phyloP scores from a whole-genome alignment of 192 early-diverging fungal species.

The Backusella luteola region DNA sequence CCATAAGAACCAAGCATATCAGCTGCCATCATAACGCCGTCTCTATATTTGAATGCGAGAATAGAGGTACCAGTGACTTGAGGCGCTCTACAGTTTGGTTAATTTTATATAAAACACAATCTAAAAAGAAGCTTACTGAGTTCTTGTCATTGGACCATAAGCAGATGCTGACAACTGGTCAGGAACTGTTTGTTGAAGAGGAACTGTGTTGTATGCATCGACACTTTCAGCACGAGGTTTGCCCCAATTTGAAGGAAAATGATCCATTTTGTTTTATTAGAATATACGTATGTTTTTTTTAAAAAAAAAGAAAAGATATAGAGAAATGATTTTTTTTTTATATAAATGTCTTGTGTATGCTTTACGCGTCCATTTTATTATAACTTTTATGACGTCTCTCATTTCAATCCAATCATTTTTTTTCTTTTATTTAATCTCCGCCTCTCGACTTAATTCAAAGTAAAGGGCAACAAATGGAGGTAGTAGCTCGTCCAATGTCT shows the following conservation, averaged over 20 bases:
- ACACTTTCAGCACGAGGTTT: slow-evolving; percentile 63
- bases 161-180: slow-evolving; percentile 44
- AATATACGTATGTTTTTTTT: not conserved
- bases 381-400: slow-evolving; percentile 3
- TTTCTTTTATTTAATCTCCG: not conserved
- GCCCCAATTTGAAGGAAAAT: slow-evolving; percentile 78
- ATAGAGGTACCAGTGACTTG: slow-evolving; percentile 94
- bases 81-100: slow-evolving; percentile 54
- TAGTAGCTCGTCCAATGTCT: not conserved
- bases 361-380: slow-evolving; percentile 9
- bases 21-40: slow-evolving; percentile 95
- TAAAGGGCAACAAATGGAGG: not conserved
- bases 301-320: not conserved
- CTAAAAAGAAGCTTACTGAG: slow-evolving; percentile 44
- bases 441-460: not conserved
- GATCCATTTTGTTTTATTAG: slow-evolving; percentile 53
- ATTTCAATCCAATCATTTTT: not conserved
- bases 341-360: not conserved
- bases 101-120: not conserved
- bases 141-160: slow-evolving; percentile 53
- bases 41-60: slow-evolving; percentile 92
- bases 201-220: slow-evolving; percentile 54
- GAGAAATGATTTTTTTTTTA: not conserved
- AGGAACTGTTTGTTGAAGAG: slow-evolving; percentile 49
- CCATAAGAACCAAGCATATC: slow-evolving; percentile 96